Percentiles rank a stretch among this genome's conserved stretches.
Evolutionary conservation across 1,139 yeast genomes (phyloP).

Genomic region (Wickerhamomyces sp.): DNA sequence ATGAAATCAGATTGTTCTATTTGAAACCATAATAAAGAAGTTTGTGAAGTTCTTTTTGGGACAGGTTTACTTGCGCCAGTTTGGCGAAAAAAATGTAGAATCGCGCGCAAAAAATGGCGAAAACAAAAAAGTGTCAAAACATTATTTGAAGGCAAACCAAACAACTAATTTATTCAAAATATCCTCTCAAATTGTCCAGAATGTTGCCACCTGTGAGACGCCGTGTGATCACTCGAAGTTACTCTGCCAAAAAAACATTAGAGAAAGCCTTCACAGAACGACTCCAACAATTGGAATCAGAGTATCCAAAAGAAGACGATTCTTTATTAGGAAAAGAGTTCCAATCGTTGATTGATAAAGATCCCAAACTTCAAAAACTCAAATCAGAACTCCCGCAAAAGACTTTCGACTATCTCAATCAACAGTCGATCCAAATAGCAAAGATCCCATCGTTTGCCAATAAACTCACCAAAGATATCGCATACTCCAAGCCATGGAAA

Average conservation of each 20-base stretch:
- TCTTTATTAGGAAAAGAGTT: constrained; percentile 11
- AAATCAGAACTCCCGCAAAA: constrained; percentile 24
- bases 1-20: too few relatives aligned
- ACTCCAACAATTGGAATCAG: constrained; percentile 14
- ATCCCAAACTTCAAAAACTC: constrained; percentile 20
- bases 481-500: constrained; percentile 58
- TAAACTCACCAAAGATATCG: constrained; percentile 50
- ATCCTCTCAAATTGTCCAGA: too few relatives aligned
- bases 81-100: too few relatives aligned
- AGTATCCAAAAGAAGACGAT: constrained; percentile 10
- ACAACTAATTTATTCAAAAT: too few relatives aligned
- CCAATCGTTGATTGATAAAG: constrained; percentile 20
- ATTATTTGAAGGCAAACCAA: too few relatives aligned
- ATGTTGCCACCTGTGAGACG: too few relatives aligned
- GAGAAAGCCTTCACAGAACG: constrained; percentile 17
- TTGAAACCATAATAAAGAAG: too few relatives aligned
- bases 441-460: constrained; percentile 40
- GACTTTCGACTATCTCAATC: constrained; percentile 32
- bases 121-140: too few relatives aligned
- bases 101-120: too few relatives aligned
- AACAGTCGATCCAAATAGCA: constrained; percentile 33
- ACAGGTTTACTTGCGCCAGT: too few relatives aligned
- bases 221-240: too few relatives aligned
- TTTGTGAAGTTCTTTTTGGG: too few relatives aligned
- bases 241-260: neutral